Conservation (phyloP, 345 rosid species). For the Gossypium arboreum region DNA sequence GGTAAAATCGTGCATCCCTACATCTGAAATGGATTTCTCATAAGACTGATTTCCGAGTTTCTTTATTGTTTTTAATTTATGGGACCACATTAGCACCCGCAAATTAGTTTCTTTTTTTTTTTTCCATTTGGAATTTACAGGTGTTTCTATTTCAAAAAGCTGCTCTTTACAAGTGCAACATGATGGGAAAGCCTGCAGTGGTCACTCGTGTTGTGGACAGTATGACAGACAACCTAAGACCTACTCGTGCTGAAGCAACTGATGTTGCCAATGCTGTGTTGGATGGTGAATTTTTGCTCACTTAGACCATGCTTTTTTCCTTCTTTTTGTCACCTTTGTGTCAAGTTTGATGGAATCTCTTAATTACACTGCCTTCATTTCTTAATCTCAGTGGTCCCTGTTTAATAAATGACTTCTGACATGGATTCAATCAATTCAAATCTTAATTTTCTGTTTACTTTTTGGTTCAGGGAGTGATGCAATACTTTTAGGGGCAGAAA, state of each 20-base stretch:
- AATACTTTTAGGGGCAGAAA: slow-evolving; percentile 95
- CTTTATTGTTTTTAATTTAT: not conserved
- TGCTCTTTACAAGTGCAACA: slow-evolving; percentile 85
- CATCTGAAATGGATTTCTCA: not conserved
- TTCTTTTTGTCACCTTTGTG: not conserved
- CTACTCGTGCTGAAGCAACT: slow-evolving; percentile 99
- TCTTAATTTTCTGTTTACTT: slow-evolving; percentile 7
- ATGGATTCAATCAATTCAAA: slow-evolving; percentile 1
- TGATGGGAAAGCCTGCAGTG: slow-evolving; percentile 96
- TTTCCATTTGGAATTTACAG: slow-evolving; percentile 32
- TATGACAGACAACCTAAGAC: slow-evolving; percentile 95
- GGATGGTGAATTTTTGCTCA: slow-evolving; percentile 61
- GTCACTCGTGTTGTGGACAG: slow-evolving; percentile 92
- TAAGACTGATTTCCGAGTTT: not conserved
- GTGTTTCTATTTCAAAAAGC: slow-evolving; percentile 94
- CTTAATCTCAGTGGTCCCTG: not conserved
- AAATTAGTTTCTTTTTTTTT: slow-evolving; percentile 5
- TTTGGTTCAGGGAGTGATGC: slow-evolving; percentile 74
- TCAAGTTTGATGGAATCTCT: not conserved
- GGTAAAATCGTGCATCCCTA: not conserved
- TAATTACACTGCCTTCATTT: not conserved
- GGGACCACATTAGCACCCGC: not conserved
- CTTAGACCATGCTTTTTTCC: not conserved
- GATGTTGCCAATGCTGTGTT: slow-evolving; percentile 98
- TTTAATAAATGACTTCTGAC: not conserved